Evolutionary conservation across 306 rosid genomes (phyloP).

Genomic region (Biancaea sappan): DNA sequence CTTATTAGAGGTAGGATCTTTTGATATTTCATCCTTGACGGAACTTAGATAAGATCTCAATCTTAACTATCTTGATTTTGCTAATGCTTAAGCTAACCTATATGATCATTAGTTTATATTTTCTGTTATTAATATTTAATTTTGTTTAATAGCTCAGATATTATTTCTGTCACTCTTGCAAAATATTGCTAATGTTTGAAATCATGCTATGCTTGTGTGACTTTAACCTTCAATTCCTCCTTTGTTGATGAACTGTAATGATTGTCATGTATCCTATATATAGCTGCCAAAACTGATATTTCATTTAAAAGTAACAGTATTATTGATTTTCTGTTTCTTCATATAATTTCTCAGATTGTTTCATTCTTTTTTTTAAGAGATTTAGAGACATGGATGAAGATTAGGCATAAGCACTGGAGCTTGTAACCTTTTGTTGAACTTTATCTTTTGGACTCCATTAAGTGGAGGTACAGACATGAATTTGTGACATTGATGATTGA

Average conservation of each 20-base stretch:
- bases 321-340: neutral
- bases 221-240: neutral
- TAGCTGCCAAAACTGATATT: neutral
- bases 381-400: neutral
- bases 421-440: neutral
- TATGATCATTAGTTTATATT: neutral
- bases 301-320: neutral
- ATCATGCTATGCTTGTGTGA: neutral
- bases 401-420: neutral
- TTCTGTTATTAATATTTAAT: neutral
- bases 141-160: neutral
- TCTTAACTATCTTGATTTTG: neutral
- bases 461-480: neutral
- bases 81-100: neutral
- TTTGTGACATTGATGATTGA: neutral
- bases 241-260: slow-evolving; percentile 19
- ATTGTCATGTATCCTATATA: neutral
- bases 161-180: neutral
- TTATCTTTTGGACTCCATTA: neutral
- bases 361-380: neutral
- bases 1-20: neutral
- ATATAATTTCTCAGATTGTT: neutral
- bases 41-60: neutral
- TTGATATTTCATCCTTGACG: neutral
- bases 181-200: neutral